A percentile compares a stretch with the other conserved stretches of the same genome.
Conservation (phyloP, 1,284 basidiomycete species). For the Erythrobasidium hasegawianum region DNA sequence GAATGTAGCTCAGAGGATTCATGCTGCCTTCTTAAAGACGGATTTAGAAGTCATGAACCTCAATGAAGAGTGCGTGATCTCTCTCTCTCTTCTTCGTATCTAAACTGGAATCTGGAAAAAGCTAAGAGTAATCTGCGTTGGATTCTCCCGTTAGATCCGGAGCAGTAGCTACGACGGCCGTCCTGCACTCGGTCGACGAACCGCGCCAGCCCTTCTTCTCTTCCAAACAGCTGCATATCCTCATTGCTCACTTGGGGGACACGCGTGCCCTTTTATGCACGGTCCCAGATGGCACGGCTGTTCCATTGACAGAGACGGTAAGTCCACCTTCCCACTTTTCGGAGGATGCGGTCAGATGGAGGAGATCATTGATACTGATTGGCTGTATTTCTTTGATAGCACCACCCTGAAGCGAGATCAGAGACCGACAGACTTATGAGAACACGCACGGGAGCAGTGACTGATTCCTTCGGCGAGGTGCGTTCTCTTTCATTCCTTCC, state of each 20-base stretch:
- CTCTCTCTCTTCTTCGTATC: not conserved
- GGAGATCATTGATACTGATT: not conserved
- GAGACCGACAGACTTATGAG: conserved; percentile 80
- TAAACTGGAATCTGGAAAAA: too few relatives aligned
- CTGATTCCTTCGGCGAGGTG: conserved; percentile 95
- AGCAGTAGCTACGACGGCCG: conserved; percentile 82
- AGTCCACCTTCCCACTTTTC: not conserved
- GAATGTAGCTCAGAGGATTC: conserved; percentile 23
- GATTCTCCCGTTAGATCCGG: conserved; percentile 54
- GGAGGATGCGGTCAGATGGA: not conserved
- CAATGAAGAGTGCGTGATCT: conserved; percentile 24
- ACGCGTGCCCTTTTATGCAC: conserved; percentile 81
- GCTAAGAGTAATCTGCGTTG: too few relatives aligned
- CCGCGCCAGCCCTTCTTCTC: conserved; percentile 74
- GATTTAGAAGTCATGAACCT: conserved; percentile 30
- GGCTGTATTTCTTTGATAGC: too few relatives aligned
- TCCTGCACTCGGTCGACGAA: conserved; percentile 78
- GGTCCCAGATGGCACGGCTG: conserved; percentile 64
- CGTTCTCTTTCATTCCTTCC: conserved; percentile 39
- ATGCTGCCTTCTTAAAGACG: conserved; percentile 24
- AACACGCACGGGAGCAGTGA: conserved; percentile 79
- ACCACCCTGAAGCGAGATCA: conserved; percentile 83
- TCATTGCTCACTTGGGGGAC: conserved; percentile 71
- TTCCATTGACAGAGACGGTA: conserved; percentile 68
- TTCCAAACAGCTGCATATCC: conserved; percentile 61